phyloP scores from a whole-genome alignment of 768 basidiomycete species.

The Lactifluus piperatus region DNA sequence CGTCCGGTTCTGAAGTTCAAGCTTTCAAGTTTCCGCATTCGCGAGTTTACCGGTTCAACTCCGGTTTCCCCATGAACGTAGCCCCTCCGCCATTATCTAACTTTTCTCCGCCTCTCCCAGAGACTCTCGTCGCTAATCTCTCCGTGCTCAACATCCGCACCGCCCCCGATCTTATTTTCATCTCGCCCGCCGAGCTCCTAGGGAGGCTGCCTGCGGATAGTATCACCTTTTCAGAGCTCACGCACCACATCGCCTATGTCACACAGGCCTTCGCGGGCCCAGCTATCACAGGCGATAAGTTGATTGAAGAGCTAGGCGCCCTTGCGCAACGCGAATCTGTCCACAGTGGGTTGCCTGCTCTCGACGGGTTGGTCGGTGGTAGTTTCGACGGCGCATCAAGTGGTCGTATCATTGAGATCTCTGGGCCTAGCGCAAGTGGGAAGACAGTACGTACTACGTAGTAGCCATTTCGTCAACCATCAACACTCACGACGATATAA shows the following conservation, averaged over 20 bases:
- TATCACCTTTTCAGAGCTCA: constrained; percentile 13
- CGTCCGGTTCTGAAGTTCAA: neutral
- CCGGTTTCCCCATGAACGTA: constrained; percentile 2
- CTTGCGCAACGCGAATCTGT: constrained; percentile 24
- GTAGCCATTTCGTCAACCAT: neutral
- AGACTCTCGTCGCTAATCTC: constrained; percentile 6
- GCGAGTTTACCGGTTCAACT: neutral
- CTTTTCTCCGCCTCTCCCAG: constrained; percentile 11
- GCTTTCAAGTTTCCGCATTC: no score
- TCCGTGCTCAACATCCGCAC: constrained; percentile 13
- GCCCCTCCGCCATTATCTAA: constrained; percentile 5
- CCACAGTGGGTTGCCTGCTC: constrained; percentile 33
- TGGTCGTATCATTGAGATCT: constrained; percentile 54
- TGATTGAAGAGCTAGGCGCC: constrained; percentile 23
- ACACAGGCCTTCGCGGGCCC: constrained; percentile 1
- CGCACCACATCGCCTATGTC: constrained; percentile 9
- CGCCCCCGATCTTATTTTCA: constrained; percentile 12
- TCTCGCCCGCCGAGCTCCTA: constrained; percentile 1
- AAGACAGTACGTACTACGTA: constrained; percentile 53
- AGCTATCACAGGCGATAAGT: constrained; percentile 26
- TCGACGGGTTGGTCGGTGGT: constrained; percentile 46
- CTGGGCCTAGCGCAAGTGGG: constrained; percentile 55
- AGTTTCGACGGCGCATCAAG: constrained; percentile 30
- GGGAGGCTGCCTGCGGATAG: constrained; percentile 12
- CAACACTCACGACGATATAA: neutral